Evolutionary conservation across 768 basidiomycete species (phyloP).

Genomic region (Russula brevipes): DNA sequence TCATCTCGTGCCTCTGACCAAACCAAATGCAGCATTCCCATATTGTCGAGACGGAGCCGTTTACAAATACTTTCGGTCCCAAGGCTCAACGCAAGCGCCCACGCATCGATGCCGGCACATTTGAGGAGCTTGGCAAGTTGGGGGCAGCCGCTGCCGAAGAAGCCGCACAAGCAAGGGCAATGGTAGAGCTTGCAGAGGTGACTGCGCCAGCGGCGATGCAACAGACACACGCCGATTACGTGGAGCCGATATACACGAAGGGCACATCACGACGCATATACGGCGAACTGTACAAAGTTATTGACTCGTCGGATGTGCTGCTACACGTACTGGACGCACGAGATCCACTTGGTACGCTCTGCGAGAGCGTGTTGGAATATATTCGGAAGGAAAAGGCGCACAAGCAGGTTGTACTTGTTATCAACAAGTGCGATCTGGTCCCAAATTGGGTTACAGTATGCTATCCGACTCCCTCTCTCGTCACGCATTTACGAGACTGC

Average conservation of each 20-base stretch:
- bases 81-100: conserved; percentile 93
- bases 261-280: conserved; percentile 95
- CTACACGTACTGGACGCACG: conserved; percentile 94
- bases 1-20: neutral
- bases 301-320: conserved; percentile 96
- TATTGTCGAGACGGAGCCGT: conserved; percentile 95
- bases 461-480: conserved; percentile 24
- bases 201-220: conserved; percentile 41
- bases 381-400: conserved; percentile 94
- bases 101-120: conserved; percentile 79
- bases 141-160: conserved; percentile 52
- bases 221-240: conserved; percentile 65
- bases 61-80: conserved; percentile 89
- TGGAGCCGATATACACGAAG: conserved; percentile 91
- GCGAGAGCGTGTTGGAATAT: conserved; percentile 89
- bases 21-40: conserved; percentile 62
- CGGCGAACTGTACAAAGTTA: conserved; percentile 97
- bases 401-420: conserved; percentile 93
- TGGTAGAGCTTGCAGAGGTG: conserved; percentile 45
- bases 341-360: conserved; percentile 92
- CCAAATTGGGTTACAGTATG: conserved; percentile 98
- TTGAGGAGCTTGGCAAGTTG: conserved; percentile 80
- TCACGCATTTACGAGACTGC: neutral
- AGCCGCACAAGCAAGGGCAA: conserved; percentile 41
- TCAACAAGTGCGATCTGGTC: conserved; percentile 98